phyloP scores from a whole-genome alignment of 169 alveolate species.

The Pseudocohnilembus persalinus region DNA sequence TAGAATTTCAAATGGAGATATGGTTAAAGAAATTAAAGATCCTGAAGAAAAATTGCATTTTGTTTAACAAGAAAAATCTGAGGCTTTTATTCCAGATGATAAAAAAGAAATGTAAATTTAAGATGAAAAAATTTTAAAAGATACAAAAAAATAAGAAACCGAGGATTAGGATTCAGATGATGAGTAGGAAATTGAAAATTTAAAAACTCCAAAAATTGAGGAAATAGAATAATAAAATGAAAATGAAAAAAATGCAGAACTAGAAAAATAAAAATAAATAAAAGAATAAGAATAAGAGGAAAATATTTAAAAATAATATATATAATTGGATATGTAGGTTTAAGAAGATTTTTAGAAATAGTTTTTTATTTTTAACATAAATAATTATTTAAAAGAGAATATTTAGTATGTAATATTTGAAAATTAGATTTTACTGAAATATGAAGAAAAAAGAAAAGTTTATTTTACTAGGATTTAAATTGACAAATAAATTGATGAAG shows the following conservation, averaged over 20 bases:
- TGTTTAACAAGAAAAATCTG: constrained; percentile 3
- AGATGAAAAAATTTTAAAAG: not conserved
- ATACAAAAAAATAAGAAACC: no score
- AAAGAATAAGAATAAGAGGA: not conserved
- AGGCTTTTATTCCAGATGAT: not conserved
- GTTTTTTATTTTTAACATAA: constrained; percentile 12
- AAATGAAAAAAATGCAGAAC: not conserved
- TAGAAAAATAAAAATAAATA: not conserved
- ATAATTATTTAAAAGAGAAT: not conserved
- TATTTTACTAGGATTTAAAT: constrained; percentile 1
- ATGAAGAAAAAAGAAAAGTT: constrained; percentile 4
- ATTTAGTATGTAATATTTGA: not conserved
- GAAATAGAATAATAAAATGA: not conserved
- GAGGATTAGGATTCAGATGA: not conserved
- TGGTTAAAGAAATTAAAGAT: constrained; percentile 2
- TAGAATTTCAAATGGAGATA: not conserved
- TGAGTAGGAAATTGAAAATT: not conserved
- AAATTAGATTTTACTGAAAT: not conserved
- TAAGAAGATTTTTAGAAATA: constrained; percentile 8
- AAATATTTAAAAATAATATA: not conserved
- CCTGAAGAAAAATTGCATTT: constrained; percentile 17
- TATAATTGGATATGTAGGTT: not conserved
- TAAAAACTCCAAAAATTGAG: not conserved
- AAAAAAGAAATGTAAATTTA: not conserved
- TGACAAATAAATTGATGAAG: not conserved